Percentiles rank a stretch among this genome's conserved stretches.
Evolutionary conservation across 768 basidiomycete species (phyloP).

Genomic region (Lentinula boryana): DNA sequence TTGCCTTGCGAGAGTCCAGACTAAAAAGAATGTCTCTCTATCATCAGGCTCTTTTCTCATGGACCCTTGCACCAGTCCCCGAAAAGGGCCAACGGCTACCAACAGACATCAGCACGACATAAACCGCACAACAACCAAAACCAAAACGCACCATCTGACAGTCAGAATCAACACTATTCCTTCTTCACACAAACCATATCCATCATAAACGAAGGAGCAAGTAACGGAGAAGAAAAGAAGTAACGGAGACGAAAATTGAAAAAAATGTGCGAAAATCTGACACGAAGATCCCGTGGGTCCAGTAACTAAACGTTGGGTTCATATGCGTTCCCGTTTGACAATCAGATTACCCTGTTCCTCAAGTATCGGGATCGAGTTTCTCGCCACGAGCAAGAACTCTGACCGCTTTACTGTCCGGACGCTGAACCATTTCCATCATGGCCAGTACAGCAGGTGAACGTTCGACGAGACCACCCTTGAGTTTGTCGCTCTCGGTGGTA

Average conservation of each 20-base stretch:
- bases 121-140: too few relatives aligned
- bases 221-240: not conserved
- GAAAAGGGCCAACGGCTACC: not conserved
- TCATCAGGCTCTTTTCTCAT: not conserved
- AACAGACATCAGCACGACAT: not conserved
- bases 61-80: too few relatives aligned
- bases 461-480: constrained; percentile 53
- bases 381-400: constrained; percentile 80
- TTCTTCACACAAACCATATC: not conserved
- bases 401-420: constrained; percentile 63
- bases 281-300: not conserved
- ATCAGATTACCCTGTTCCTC: not conserved
- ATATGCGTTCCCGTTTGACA: not conserved
- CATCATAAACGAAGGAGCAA: not conserved
- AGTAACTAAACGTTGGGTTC: not conserved
- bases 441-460: constrained; percentile 72
- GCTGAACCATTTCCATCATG: constrained; percentile 75
- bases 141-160: not conserved
- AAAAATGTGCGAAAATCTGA: not conserved
- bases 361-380: constrained; percentile 58
- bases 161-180: not conserved
- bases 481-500: constrained; percentile 16
- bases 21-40: not conserved
- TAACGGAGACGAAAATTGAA: not conserved
- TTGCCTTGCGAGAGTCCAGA: too few relatives aligned